Base-by-base conservation (phyloP, 805 yeast genomes). In the Candida easanensis region DNA sequence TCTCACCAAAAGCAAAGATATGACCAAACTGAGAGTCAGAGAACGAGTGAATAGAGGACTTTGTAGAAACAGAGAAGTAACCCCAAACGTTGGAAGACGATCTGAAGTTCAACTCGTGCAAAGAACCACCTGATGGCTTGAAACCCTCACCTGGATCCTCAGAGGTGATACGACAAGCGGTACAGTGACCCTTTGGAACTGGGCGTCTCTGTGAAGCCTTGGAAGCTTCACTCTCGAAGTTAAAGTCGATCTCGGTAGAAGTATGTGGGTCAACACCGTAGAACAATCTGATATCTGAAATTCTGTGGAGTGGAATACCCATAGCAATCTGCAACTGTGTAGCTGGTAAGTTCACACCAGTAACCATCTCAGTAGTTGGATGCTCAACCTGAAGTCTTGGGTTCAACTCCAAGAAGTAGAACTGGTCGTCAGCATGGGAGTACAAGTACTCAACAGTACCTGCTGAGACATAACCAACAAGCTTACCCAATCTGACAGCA, bases 141-240 rank as follows among this genome's bases (percentile, higher is more conserved):
- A 93, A 93, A 38, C 99, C 99, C 71, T 91, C 97, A 62, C 96
- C 95, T 38, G 99, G 99, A 69, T 93, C 99, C 70, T 93, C 99
- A 13, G 97, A 88, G 27, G 99, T 93, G 66, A 93, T 93, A 74
- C 99, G 89, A 72, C 98, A 91, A 40, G 99, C 99, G 37, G 98
- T 93, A 68, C 96, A 87, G 68, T 93, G 99, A 48, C 99, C 99
- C 73, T 88, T 89, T 57, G 99, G 99, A 54, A 75, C 77, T 28
- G 99, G 99, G 57, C 80, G 80, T 66, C 97, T 82, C 72, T 93
- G 99, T 44, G 84, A 77, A 54, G 80, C 76, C 52, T 80, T 71
- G 21, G 95, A 75, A 44, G 76, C 80, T 55, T 84, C 85, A 34
- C 81, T 72, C 48, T 80, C 78, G 70, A 93, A 93, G 51, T 84